Percentiles rank a stretch among this genome's conserved stretches.
These are phyloP conservation scores for Friedmanniomyces simplex DNA, from an alignment of 495 filamentous ascomycete genomes.

Conservation along the genomic window DNA sequence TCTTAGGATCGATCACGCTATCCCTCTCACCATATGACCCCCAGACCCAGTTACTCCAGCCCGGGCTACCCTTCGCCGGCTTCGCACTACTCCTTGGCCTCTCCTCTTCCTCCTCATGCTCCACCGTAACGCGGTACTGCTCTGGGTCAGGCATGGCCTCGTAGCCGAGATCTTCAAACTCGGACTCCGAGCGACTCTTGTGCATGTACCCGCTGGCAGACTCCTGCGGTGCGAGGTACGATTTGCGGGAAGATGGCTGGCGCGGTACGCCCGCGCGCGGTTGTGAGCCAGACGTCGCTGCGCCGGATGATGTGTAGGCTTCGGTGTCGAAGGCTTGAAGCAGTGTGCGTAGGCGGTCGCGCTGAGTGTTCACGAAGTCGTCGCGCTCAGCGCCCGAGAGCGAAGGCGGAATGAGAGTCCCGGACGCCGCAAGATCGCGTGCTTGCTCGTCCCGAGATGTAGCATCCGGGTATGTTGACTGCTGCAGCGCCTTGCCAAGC, in stretches of 20 bases:
- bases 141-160: constrained; percentile 24
- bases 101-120: not conserved
- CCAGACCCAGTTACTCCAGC: constrained; percentile 20
- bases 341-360: constrained; percentile 58
- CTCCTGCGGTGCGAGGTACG: constrained; percentile 12
- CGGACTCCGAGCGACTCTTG: constrained; percentile 19
- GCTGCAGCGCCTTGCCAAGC: constrained; percentile 57
- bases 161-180: constrained; percentile 22
- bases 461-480: constrained; percentile 34
- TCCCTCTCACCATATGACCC: constrained; percentile 19
- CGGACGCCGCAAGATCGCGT: constrained; percentile 45
- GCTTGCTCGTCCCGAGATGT: constrained; percentile 41
- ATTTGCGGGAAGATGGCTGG: constrained; percentile 10
- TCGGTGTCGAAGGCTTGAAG: constrained; percentile 66
- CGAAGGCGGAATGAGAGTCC: constrained; percentile 55
- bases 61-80: constrained; percentile 5
- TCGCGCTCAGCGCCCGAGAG: constrained; percentile 50
- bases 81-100: not conserved
- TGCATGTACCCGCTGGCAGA: constrained; percentile 10
- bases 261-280: constrained; percentile 3
- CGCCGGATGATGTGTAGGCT: constrained; percentile 35
- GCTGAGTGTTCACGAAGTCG: constrained; percentile 59
- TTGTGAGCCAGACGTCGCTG: constrained; percentile 1
- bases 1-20: constrained; percentile 9
- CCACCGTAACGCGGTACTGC: constrained; percentile 3